Evolutionary conservation across 2,329 filamentous ascomycete genomes (phyloP), one percentile per base, ranked within the genome.

Genomic region (Didymella lethalis): DNA sequence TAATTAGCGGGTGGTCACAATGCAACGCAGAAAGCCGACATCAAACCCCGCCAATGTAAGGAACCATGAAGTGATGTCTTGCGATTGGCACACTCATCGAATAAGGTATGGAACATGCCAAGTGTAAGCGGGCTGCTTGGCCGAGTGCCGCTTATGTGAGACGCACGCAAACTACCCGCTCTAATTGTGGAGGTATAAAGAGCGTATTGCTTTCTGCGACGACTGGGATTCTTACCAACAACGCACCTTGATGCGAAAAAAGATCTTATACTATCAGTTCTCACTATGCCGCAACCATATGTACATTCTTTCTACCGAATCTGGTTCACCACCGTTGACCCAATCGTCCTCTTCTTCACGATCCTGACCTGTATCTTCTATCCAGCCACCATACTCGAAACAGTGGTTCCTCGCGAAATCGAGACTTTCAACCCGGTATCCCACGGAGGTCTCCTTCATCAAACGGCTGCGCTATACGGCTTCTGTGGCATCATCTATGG

Each of bases 291-390:
- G 10, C 51, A 53, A 23, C 54, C 61, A 34, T 32, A 59, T 20
- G 36, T 59, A 11, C 54, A 64, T 26, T 28, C 51, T 8, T 64
- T 64, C 29, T 61, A 64, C 23, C 45, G 51, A 20, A 54, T 59
- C 18, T 64, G 61, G 61, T 64, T 64, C 36, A 64, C 61, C 29
- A 55, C 18, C 11, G 48, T 64, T 3, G 61, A 64, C n/a, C 61
- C 61, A 14, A 41, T 45, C 14, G 48, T 59, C 14, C 48, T 61
- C 32, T 51, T 62, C 45, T 41, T 64, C 36, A 64, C 61, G 12
- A 49, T 52, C n/a, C 6, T 64, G 28, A n/a, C 28, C 3, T 61
- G 54, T 40, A 54, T 64, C 48, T 45, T 57, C 34, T 45, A 48
- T 7, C 54, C 58, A 2, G 54, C 48, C 0, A 49, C 40, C 10